Base-by-base conservation (phyloP, 352 stramenopile genomes). In the Phytopythium sindhum region DNA sequence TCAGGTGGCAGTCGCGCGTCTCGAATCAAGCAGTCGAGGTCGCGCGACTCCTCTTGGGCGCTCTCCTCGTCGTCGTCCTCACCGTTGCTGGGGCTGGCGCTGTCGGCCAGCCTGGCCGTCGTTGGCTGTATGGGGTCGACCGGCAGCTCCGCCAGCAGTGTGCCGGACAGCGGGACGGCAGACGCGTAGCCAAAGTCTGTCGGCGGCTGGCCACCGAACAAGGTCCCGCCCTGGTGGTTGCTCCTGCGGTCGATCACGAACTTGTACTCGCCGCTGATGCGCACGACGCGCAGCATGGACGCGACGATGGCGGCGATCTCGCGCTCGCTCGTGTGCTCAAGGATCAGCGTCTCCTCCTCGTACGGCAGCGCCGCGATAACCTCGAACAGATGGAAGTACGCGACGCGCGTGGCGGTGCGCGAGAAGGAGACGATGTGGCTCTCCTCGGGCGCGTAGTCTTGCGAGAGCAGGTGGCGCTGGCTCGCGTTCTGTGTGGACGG, bases 351-450 rank as follows among this genome's bases (percentile, higher is more conserved):
- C 57, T 77, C 69, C 37, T 75, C 65, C 29, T 77, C 64, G 42
- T 61, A 73, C 45, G 73, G 64, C 29, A 80, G 69, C 31, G 76
- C 26, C 4, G 73, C 70, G 37, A 81, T 73, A 24, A 63, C 70
- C 61, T 78, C 70, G 24, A 78, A 81, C 35, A 81, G 61, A 47
- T 76, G 70, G 57, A 81, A 75, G 52, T 76, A 81, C 15, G 52
- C 63, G 7, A 69, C 62, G 29, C 64, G 56, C 39, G 55, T 51
- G 17, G 37, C 39, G 2, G 55, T 52, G 35, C 39, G 55, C 17
- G 55, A 60, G 39, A 60, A 60, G 45, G 62, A 35, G n/a, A 64
- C 44, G 60, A 24, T 28, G 23, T 55, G 12, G 10, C 39, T 57
- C 59, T 74, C 57, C 33, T 65, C 50, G 21, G 52, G 28, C 0